A percentile compares a stretch with the other conserved stretches of the same genome.
phyloP scores from a whole-genome alignment of 345 rosid genomes.

The Aurinia saxatilis region DNA sequence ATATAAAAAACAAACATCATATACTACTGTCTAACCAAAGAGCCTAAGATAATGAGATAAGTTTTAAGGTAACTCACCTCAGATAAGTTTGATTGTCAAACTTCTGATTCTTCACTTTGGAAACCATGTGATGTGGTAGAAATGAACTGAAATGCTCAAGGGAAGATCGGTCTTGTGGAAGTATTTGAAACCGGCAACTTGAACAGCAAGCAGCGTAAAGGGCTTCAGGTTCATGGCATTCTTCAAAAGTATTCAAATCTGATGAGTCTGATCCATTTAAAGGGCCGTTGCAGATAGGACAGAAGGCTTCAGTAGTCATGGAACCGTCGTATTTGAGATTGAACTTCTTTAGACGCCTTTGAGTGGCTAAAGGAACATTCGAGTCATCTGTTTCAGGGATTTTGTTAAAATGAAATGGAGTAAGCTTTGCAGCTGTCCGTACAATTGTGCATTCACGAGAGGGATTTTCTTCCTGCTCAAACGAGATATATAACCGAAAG shows the following conservation, averaged over 20 bases:
- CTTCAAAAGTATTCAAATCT: conserved; percentile 17
- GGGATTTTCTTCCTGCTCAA: conserved; percentile 79
- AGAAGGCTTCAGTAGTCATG: conserved; percentile 67
- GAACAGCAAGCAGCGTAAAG: conserved; percentile 60
- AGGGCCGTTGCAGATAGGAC: conserved; percentile 75
- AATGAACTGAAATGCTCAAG: conserved; percentile 47
- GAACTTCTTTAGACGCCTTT: conserved; percentile 71
- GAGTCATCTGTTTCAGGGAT: conserved; percentile 63
- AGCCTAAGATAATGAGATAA: background rate
- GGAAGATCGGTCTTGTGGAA: conserved; percentile 53
- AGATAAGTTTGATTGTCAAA: conserved; percentile 29
- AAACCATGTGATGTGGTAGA: conserved; percentile 48
- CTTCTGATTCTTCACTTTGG: conserved; percentile 32
- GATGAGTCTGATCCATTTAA: conserved; percentile 36
- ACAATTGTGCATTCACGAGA: conserved; percentile 84
- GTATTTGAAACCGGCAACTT: conserved; percentile 83
- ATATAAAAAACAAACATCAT: background rate
- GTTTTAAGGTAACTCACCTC: conserved; percentile 43
- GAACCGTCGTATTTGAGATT: conserved; percentile 54
- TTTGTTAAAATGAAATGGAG: conserved; percentile 80
- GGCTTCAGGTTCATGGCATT: conserved; percentile 20
- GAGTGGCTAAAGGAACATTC: conserved; percentile 65
- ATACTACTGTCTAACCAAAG: background rate
- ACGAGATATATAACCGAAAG: background rate
- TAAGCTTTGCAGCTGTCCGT: conserved; percentile 87